These are phyloP conservation scores for Stephania japonica DNA, from an alignment of 164 flowering plant species.

Conservation along the genomic window DNA sequence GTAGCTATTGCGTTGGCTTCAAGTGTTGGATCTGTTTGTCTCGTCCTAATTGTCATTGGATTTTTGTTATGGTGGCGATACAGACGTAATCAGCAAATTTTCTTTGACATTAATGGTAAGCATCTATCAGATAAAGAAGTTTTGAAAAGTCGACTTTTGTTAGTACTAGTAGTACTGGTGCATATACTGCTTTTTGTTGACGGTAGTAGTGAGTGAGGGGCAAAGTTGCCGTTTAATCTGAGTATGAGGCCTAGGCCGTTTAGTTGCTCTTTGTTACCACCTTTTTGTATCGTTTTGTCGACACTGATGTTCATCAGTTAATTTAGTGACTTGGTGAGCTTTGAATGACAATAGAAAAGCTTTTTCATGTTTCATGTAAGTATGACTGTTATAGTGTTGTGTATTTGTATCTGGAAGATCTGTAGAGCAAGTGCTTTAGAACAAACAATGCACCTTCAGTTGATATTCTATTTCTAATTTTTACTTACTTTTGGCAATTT, in stretches of 20 bases:
- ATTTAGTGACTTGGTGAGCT: background rate
- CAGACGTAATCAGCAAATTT: constrained; percentile 63
- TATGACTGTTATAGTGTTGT: too few relatives aligned
- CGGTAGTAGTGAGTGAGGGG: too few relatives aligned
- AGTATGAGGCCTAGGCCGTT: background rate
- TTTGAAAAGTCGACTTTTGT: background rate
- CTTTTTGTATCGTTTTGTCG: too few relatives aligned
- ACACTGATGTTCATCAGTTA: too few relatives aligned
- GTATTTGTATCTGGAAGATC: too few relatives aligned
- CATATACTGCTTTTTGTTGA: background rate
- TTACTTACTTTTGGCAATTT: too few relatives aligned
- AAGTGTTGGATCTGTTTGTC: constrained; percentile 55
- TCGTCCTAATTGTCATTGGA: constrained; percentile 34
- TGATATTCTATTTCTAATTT: too few relatives aligned
- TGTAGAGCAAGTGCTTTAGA: too few relatives aligned
- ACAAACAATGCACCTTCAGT: too few relatives aligned
- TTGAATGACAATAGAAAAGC: background rate
- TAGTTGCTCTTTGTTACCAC: background rate
- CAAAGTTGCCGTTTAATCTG: background rate
- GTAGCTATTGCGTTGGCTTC: constrained; percentile 53
- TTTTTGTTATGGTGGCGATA: constrained; percentile 79
- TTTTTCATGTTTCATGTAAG: too few relatives aligned
- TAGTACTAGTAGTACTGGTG: background rate
- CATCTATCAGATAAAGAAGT: background rate
- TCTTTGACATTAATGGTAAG: constrained; percentile 91